These are phyloP conservation scores for Logfia minima DNA, from an alignment of 129 eudicot genomes.

Conservation along the genomic window DNA sequence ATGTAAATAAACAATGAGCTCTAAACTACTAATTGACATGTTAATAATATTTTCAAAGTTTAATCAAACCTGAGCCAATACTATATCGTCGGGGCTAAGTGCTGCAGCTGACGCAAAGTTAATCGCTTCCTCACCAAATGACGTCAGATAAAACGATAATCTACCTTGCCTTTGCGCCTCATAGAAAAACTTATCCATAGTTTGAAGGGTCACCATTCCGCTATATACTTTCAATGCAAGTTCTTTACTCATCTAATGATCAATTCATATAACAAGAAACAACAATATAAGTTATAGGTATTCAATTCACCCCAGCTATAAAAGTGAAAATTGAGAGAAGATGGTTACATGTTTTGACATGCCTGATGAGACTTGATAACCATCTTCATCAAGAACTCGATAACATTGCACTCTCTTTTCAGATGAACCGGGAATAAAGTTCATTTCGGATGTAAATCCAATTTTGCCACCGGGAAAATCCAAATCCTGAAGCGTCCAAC, in stretches of 20 bases:
- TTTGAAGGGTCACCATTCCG: constrained; percentile 72
- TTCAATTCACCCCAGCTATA: not conserved
- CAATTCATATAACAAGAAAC: not conserved
- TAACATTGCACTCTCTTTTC: constrained; percentile 61
- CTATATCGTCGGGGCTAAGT: constrained; percentile 51
- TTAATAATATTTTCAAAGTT: not conserved
- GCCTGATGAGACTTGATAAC: constrained; percentile 35
- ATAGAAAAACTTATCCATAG: constrained; percentile 65
- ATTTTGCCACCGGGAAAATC: constrained; percentile 70
- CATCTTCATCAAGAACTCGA: constrained; percentile 59
- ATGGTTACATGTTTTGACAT: constrained; percentile 34
- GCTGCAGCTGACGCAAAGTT: constrained; percentile 86
- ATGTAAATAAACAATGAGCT: not conserved
- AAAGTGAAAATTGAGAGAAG: not conserved
- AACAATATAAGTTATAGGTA: not conserved
- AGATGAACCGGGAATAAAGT: constrained; percentile 44
- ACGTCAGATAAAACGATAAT: constrained; percentile 62
- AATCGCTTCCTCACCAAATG: constrained; percentile 80
- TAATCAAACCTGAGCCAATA: constrained; percentile 67
- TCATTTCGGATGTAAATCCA: constrained; percentile 41
- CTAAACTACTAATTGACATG: not conserved
- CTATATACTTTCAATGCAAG: constrained; percentile 57
- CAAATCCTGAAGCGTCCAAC: constrained; percentile 39
- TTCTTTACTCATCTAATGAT: constrained; percentile 57
- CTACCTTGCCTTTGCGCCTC: constrained; percentile 91